Evolutionary conservation across 805 yeast genomes (phyloP), one percentile per base, ranked within the genome.

Genomic region (Yarrowia deformans): DNA sequence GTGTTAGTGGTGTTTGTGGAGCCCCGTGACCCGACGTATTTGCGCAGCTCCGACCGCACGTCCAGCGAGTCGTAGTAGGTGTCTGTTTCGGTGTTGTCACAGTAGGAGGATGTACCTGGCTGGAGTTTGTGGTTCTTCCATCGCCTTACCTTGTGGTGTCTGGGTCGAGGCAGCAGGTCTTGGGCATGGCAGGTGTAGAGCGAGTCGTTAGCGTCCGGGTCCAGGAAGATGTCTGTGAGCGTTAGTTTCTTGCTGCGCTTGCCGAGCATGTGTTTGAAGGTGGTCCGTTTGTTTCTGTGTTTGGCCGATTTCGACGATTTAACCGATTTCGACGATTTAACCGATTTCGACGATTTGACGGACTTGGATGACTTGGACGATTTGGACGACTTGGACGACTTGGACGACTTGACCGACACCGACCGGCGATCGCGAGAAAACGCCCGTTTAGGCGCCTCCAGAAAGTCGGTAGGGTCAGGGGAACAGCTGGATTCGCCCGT

Each of bases 151-250:
- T 60, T 60, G 66, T 60, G 32, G 34, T 43, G 52, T 45, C 34
- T 60, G 32, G 66, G 66, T 34, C 45, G 45, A 16, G 66, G 66
- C 10, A 60, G 66, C 66, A 60, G 8, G 52, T 60, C 52, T 18
- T 52, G 45, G 52, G 66, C 66, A 37, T 63, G 39, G 50, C 68
- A 43, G 1, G 46, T 32, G 48, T 63, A 63, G 35, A 63, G 45
- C n/a, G 48, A 37, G 46, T 63, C 68, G 48, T 40, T 37, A 16
- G 68, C 68, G 39, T 63, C 50, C 8, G 68, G 68, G 39, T 63
- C 56, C 37, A 63, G 68, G 14, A 63, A 63, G 37, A 63, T 63
- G 45, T 63, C 68, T 4, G 68, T 63, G 5, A 63, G 56, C 13
- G 68, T 63, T 3, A 56, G 68, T 35, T 63, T 49, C n/a, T 39